A percentile compares a stretch with the other conserved stretches of the same genome.
Conservation (phyloP, 768 basidiomycete genomes). For the Punctularia strigosozonata region DNA sequence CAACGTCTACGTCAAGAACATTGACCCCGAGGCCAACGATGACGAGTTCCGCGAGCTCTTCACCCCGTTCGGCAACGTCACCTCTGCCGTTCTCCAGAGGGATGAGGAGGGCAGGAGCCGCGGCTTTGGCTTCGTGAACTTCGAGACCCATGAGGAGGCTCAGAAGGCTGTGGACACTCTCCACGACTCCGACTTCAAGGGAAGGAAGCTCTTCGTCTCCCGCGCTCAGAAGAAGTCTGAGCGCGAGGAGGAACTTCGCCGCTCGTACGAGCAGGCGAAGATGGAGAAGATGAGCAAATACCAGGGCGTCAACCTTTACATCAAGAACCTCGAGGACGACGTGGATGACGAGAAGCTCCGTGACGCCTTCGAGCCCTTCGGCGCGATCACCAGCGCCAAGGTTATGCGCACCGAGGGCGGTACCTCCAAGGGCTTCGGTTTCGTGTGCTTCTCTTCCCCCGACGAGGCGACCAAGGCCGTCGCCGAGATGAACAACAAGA, state of each 20-base stretch:
- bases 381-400: constrained; percentile 96
- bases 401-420: constrained; percentile 97
- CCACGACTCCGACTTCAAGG: constrained; percentile 74
- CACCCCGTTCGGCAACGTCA: constrained; percentile 64
- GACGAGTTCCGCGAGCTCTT: constrained; percentile 85
- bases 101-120: constrained; percentile 91
- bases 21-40: constrained; percentile 73
- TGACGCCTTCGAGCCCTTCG: constrained; percentile 92
- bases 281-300: constrained; percentile 98
- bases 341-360: constrained; percentile 96
- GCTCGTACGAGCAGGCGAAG: constrained; percentile 89
- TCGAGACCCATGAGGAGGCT: constrained; percentile 84
- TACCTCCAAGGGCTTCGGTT: constrained; percentile 93
- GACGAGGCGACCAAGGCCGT: constrained; percentile 99
- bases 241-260: constrained; percentile 92
- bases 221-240: constrained; percentile 98
- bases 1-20: constrained; percentile 97
- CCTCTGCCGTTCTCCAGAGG: constrained; percentile 74
- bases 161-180: constrained; percentile 81
- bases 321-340: constrained; percentile 99
- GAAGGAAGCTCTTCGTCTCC: constrained; percentile 87
- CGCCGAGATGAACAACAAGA: constrained; percentile 99
- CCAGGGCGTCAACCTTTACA: constrained; percentile 97
- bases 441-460: constrained; percentile 96
- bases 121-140: constrained; percentile 99